These are phyloP conservation scores for Stentor roeselii DNA, from an alignment of 73 alveolate genomes.

Conservation along the genomic window DNA sequence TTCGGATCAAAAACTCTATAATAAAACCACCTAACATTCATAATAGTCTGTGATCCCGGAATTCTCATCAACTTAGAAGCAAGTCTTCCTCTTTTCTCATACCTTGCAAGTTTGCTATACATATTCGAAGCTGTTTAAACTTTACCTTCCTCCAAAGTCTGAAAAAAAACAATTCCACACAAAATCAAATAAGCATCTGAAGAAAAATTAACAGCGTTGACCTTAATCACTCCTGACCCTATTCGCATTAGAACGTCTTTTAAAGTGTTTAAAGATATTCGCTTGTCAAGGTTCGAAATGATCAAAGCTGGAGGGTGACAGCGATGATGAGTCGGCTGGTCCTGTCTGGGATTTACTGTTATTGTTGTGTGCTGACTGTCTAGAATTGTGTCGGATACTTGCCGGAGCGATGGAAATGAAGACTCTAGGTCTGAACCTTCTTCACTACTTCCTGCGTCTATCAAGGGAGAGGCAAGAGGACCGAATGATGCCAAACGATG, in stretches of 20 bases:
- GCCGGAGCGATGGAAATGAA: neutral
- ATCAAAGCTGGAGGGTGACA: neutral
- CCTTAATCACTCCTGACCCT: neutral
- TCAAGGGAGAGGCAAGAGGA: no score
- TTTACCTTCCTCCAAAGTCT: neutral
- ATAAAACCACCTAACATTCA: neutral
- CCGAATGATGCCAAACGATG: no score
- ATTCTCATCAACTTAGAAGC: neutral
- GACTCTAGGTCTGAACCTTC: neutral
- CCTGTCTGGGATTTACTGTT: neutral
- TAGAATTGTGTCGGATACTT: neutral
- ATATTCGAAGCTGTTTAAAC: neutral
- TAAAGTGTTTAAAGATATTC: neutral
- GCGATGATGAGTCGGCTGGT: neutral
- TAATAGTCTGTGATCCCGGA: neutral
- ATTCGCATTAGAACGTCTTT: neutral
- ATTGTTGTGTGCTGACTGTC: neutral
- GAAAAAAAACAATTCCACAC: neutral
- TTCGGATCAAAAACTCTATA: neutral
- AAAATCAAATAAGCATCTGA: neutral
- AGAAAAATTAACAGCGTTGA: neutral
- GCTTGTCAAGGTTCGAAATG: neutral
- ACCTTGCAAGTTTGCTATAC: neutral
- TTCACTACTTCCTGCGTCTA: neutral
- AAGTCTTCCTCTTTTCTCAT: neutral